Conservation (phyloP, 805 yeast species). For the Candida qinlingensis region DNA sequence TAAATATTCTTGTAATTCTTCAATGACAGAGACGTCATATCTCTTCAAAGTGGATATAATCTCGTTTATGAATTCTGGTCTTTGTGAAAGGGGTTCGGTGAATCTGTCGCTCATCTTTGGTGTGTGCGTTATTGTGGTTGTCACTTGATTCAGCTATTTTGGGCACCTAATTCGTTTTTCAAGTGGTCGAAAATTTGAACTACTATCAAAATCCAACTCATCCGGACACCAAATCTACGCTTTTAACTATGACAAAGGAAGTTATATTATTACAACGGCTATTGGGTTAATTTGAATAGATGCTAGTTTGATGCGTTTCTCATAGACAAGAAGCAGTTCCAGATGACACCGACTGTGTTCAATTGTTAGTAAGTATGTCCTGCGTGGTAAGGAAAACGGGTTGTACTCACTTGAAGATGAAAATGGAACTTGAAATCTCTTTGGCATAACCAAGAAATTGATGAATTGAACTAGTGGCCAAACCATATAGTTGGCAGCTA, state of each 20-base stretch:
- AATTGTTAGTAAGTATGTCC: constrained; percentile 11
- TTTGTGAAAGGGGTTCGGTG: constrained; percentile 27
- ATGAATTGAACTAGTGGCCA: constrained; percentile 82
- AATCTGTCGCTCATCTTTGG: constrained; percentile 28
- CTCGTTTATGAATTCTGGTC: constrained; percentile 37
- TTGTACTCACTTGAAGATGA: constrained; percentile 62
- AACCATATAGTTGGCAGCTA: constrained; percentile 63
- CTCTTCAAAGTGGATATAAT: constrained; percentile 38
- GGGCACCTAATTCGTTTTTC: not conserved
- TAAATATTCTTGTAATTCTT: constrained; percentile 40
- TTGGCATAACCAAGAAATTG: constrained; percentile 66
- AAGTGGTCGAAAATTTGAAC: not conserved
- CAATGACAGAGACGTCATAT: constrained; percentile 38
- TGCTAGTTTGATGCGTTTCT: constrained; percentile 48
- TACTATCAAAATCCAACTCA: not conserved
- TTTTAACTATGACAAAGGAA: no score
- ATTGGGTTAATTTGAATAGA: no score
- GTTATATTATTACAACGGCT: no score
- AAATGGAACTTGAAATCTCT: constrained; percentile 82
- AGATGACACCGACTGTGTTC: constrained; percentile 62
- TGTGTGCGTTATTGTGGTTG: not conserved
- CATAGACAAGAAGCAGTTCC: constrained; percentile 92
- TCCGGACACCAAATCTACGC: not conserved
- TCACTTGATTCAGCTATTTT: no score
- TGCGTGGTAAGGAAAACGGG: not conserved